Percentiles rank a stretch among this genome's conserved stretches.
These are phyloP conservation scores for Rosa rugosa DNA, from an alignment of 306 rosid genomes.

Conservation along the genomic window DNA sequence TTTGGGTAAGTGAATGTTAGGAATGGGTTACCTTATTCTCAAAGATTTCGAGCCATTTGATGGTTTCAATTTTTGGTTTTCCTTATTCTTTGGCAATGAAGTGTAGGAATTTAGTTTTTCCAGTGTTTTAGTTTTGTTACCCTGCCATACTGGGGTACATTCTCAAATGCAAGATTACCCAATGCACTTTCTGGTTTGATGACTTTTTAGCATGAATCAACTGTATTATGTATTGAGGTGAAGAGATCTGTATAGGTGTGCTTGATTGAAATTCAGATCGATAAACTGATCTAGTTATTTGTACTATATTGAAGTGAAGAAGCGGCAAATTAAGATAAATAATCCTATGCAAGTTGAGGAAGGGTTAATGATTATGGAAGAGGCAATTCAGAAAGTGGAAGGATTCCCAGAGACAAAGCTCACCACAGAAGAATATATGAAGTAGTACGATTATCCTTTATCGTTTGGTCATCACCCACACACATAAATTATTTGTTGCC, in stretches of 20 bases:
- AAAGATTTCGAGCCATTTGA: not conserved
- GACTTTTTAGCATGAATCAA: not conserved
- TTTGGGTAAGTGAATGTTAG: not conserved
- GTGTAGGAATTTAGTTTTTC: not conserved
- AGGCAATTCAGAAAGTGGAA: conserved; percentile 14
- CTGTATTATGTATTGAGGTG: not conserved
- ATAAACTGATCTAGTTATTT: not conserved
- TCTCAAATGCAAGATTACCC: not conserved
- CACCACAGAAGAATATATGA: conserved; percentile 4
- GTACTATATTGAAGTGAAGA: not conserved
- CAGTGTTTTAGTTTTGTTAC: not conserved
- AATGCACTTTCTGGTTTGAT: not conserved
- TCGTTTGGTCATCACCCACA: not conserved
- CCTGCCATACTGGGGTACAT: not conserved
- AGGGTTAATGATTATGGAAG: not conserved
- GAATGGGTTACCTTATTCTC: not conserved
- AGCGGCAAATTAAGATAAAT: not conserved
- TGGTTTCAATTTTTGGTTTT: not conserved
- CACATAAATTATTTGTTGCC: not conserved
- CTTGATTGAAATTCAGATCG: not conserved
- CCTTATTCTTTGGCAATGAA: not conserved
- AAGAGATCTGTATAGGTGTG: not conserved
- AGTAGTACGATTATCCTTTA: conserved; percentile 2
- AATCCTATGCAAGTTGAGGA: not conserved
- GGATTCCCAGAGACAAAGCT: conserved; percentile 5